phyloP scores from a whole-genome alignment of 163 green algal species.

The Volvox carteri region DNA sequence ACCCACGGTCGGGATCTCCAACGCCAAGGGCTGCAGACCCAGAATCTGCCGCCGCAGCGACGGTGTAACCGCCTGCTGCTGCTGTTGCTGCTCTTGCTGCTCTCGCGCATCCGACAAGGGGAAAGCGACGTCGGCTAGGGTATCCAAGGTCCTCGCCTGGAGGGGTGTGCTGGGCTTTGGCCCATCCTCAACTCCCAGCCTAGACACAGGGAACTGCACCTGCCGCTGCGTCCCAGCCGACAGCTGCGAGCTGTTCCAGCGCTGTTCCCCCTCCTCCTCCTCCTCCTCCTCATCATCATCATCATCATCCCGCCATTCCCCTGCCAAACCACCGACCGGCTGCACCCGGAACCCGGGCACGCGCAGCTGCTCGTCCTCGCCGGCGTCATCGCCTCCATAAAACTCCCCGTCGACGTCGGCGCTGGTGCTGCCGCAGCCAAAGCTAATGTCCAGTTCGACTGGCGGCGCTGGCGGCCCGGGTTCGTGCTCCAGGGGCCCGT shows the following conservation, averaged over 20 bases:
- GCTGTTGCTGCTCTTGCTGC: neutral
- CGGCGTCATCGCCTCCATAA: no score
- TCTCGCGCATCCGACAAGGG: neutral
- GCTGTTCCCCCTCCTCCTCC: no score
- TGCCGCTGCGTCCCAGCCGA: neutral
- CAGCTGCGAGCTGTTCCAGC: no score
- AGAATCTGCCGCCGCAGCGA: neutral
- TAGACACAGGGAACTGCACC: neutral
- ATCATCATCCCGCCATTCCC: no score
- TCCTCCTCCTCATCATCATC: no score
- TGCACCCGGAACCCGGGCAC: neutral
- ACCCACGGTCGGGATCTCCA: conserved; percentile 1
- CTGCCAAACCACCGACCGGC: neutral
- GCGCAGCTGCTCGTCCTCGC: neutral
- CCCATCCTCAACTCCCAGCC: neutral
- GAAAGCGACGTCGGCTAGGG: neutral
- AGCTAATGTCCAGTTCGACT: neutral
- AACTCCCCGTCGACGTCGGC: neutral
- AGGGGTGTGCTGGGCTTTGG: neutral
- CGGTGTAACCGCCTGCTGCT: neutral
- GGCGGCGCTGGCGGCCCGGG: neutral
- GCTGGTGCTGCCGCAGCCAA: neutral
- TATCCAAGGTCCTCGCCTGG: neutral
- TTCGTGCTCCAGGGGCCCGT: neutral
- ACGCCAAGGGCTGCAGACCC: neutral